A percentile compares a stretch with the other conserved stretches of the same genome.
Conservation (phyloP, 2,329 filamentous ascomycete genomes). For the Pezizomycotina sp. region DNA sequence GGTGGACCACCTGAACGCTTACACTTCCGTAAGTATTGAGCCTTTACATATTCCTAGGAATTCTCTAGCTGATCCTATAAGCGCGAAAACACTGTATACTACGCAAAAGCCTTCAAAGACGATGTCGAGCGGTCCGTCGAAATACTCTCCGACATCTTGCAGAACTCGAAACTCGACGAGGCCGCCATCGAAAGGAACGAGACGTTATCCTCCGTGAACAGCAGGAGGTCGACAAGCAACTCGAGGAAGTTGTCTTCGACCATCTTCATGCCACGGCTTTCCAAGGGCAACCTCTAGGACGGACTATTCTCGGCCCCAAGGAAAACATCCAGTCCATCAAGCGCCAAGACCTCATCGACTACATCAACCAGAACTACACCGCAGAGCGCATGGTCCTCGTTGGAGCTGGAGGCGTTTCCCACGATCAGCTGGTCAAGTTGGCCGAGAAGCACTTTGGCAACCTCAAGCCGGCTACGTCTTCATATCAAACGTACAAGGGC, state of each 20-base stretch:
- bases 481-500: slow-evolving; percentile 57
- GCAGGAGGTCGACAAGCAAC: slow-evolving; percentile 98
- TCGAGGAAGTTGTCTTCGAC: slow-evolving; percentile 98
- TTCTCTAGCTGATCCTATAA: slow-evolving; percentile 29
- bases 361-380: slow-evolving; percentile 99
- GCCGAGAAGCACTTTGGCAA: slow-evolving; percentile 87
- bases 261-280: slow-evolving; percentile 96
- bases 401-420: slow-evolving; percentile 81
- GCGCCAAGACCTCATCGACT: slow-evolving; percentile 75
- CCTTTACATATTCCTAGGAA: slow-evolving; percentile 8
- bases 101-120: slow-evolving; percentile 96
- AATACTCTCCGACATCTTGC: slow-evolving; percentile 96
- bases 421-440: slow-evolving; percentile 83
- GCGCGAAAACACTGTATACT: slow-evolving; percentile 99
- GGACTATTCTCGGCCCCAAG: slow-evolving; percentile 92
- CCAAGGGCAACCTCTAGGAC: slow-evolving; percentile 88
- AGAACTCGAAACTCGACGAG: slow-evolving; percentile 95
- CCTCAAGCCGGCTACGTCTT: slow-evolving; percentile 53
- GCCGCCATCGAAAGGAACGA: slow-evolving; percentile 91
- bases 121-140: slow-evolving; percentile 93
- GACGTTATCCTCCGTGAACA: slow-evolving; percentile 98
- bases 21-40: slow-evolving; percentile 67
- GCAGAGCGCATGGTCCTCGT: slow-evolving; percentile 99
- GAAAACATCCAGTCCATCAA: slow-evolving; percentile 97
- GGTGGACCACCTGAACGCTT: slow-evolving; percentile 97